A percentile compares a stretch with the other conserved stretches of the same genome.
Evolutionary conservation across 192 early-diverging fungal genomes (phyloP).

Genomic region (Dimargaris verticillata): DNA sequence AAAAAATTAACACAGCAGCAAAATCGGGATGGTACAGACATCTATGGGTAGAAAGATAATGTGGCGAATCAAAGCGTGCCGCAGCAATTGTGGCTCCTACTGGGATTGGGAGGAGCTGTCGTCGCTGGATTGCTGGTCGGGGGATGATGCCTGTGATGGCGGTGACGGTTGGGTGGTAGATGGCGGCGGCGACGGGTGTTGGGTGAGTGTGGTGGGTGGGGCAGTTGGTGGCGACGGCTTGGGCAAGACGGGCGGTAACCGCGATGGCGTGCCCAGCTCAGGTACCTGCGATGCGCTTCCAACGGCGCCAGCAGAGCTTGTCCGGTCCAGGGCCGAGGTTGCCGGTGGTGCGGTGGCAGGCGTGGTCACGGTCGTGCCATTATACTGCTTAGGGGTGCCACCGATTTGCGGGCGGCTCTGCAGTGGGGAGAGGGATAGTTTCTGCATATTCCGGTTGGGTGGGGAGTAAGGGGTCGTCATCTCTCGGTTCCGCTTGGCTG

Average conservation of each 20-base stretch:
- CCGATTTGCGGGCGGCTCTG: neutral
- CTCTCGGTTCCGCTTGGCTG: constrained; percentile 7
- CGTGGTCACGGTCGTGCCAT: neutral
- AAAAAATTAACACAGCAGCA: no score
- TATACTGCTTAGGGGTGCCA: neutral
- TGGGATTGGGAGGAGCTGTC: no score
- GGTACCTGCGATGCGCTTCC: neutral
- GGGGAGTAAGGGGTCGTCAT: constrained; percentile 4
- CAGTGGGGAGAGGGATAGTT: constrained; percentile 4
- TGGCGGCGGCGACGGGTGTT: neutral
- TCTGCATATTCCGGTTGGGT: constrained; percentile 1
- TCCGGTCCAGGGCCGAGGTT: no score
- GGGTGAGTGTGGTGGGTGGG: neutral
- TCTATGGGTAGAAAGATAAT: no score
- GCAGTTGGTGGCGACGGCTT: neutral
- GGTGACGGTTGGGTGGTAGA: neutral
- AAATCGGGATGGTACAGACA: no score
- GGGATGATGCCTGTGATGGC: neutral
- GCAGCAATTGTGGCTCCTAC: no score
- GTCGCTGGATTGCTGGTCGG: neutral
- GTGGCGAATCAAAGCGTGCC: no score
- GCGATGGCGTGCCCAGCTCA: neutral
- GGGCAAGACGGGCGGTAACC: neutral
- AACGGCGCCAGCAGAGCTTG: neutral
- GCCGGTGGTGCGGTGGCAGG: neutral